A percentile compares a stretch with the other conserved stretches of the same genome.
These are phyloP conservation scores for Cucurbita pepo DNA, from an alignment of 306 rosid genomes.

Conservation along the genomic window DNA sequence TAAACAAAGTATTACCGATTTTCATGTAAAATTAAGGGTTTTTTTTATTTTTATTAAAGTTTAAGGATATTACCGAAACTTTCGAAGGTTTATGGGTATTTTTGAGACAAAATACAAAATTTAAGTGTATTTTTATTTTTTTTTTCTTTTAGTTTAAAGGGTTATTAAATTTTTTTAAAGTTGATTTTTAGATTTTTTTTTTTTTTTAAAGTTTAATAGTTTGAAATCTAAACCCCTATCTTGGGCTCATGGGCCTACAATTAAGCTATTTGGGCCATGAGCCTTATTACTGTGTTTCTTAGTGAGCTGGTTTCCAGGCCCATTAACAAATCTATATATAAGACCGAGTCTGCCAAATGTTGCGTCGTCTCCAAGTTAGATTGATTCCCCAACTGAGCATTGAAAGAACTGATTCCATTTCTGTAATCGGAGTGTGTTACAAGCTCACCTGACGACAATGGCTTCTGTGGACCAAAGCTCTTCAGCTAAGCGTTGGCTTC, in stretches of 20 bases:
- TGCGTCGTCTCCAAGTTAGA: background rate
- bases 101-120: too few relatives aligned
- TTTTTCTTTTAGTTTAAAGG: too few relatives aligned
- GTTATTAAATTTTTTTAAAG: too few relatives aligned
- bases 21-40: too few relatives aligned
- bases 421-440: background rate
- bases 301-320: background rate
- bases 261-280: background rate
- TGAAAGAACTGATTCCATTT: background rate
- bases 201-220: too few relatives aligned
- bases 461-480: conserved; percentile 34
- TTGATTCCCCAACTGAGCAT: background rate
- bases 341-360: background rate
- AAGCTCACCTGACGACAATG: conserved; percentile 17
- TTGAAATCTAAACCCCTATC: background rate
- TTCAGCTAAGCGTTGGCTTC: conserved; percentile 83
- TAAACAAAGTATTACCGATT: too few relatives aligned
- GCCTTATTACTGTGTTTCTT: background rate
- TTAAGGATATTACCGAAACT: too few relatives aligned
- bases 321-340: conserved; percentile 10
- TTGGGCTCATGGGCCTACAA: background rate
- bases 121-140: too few relatives aligned
- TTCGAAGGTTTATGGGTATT: too few relatives aligned
- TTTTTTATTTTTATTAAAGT: too few relatives aligned
- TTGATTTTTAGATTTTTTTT: too few relatives aligned